phyloP scores from a whole-genome alignment of 2,329 filamentous ascomycete genomes.

The Xylaria sp. region DNA sequence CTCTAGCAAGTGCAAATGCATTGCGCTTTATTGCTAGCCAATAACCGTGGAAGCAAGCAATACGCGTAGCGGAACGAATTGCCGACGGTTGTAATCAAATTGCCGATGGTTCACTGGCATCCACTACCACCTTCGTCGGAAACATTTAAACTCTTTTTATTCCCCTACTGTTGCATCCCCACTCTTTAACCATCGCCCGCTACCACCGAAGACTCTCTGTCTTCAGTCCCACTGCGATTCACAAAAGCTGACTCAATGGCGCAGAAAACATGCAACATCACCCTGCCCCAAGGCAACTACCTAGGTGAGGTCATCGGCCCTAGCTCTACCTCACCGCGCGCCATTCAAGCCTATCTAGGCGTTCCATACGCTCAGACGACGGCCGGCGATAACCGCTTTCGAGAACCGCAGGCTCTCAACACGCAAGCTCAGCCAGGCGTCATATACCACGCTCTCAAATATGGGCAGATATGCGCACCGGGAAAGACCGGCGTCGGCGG shows the following conservation, averaged over 20 bases:
- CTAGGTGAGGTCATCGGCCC: slow-evolving; percentile 52
- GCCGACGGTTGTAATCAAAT: slow-evolving; percentile 27
- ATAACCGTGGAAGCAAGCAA: slow-evolving; percentile 11
- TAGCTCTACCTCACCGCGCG: slow-evolving; percentile 51
- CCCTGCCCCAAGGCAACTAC: slow-evolving; percentile 56
- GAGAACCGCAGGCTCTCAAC: slow-evolving; percentile 52
- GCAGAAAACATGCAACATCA: slow-evolving; percentile 47
- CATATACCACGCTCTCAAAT: slow-evolving; percentile 49
- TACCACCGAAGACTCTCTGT: neutral
- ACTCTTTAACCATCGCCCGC: neutral
- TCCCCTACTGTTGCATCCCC: slow-evolving; percentile 5
- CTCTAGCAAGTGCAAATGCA: slow-evolving; percentile 1
- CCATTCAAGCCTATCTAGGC: slow-evolving; percentile 61
- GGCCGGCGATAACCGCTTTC: slow-evolving; percentile 59
- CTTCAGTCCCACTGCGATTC: neutral
- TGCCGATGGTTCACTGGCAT: slow-evolving; percentile 24
- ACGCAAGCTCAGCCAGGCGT: slow-evolving; percentile 43
- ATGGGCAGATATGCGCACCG: slow-evolving; percentile 54
- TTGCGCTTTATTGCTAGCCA: slow-evolving; percentile 2
- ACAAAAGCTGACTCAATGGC: slow-evolving; percentile 38
- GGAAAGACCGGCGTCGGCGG: slow-evolving; percentile 41
- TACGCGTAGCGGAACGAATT: slow-evolving; percentile 19
- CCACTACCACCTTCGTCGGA: neutral
- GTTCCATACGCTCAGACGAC: slow-evolving; percentile 60
- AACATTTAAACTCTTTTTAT: neutral